phyloP scores from a whole-genome alignment of 192 early-diverging fungal species.

The Coemansia sp. region DNA sequence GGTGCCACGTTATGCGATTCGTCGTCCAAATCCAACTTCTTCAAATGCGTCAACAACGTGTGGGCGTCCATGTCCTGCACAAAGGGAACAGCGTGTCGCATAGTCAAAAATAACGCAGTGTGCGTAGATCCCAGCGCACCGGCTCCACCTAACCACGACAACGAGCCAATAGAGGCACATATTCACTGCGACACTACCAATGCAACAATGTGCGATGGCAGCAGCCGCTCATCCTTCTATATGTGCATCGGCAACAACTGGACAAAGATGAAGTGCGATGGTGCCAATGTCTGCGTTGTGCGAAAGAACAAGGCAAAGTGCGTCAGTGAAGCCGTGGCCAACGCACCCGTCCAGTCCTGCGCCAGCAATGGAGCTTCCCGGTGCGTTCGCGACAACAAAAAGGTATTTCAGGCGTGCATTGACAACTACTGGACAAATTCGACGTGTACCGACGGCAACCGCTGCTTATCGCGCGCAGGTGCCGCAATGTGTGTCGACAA shows the following conservation, averaged over 20 bases:
- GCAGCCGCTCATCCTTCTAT: slow-evolving; percentile 26
- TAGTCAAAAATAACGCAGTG: slow-evolving; percentile 25
- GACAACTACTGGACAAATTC: slow-evolving; percentile 50
- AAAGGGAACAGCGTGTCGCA: slow-evolving; percentile 31
- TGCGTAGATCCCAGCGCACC: slow-evolving; percentile 35
- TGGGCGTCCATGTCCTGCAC: slow-evolving; percentile 34
- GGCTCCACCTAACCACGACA: slow-evolving; percentile 4
- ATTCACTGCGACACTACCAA: slow-evolving; percentile 32
- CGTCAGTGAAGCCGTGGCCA: slow-evolving; percentile 29
- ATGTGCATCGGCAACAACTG: slow-evolving; percentile 35
- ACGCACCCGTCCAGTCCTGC: slow-evolving; percentile 35
- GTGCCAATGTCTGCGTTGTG: slow-evolving; percentile 34
- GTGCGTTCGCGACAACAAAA: slow-evolving; percentile 26
- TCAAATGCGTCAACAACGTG: slow-evolving; percentile 23
- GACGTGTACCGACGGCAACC: slow-evolving; percentile 26
- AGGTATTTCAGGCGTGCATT: slow-evolving; percentile 35
- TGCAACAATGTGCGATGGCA: slow-evolving; percentile 37
- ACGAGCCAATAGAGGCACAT: background rate
- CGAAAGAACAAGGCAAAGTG: slow-evolving; percentile 31
- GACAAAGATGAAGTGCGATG: slow-evolving; percentile 42
- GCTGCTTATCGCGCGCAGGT: slow-evolving; percentile 18
- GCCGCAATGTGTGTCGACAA: slow-evolving; percentile 31
- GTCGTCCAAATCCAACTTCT: slow-evolving; percentile 17
- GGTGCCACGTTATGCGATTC: slow-evolving; percentile 33
- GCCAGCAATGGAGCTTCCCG: slow-evolving; percentile 20